These are phyloP conservation scores for Clarireedia monteithiana DNA, from an alignment of 2,329 filamentous ascomycete genomes.

Conservation along the genomic window DNA sequence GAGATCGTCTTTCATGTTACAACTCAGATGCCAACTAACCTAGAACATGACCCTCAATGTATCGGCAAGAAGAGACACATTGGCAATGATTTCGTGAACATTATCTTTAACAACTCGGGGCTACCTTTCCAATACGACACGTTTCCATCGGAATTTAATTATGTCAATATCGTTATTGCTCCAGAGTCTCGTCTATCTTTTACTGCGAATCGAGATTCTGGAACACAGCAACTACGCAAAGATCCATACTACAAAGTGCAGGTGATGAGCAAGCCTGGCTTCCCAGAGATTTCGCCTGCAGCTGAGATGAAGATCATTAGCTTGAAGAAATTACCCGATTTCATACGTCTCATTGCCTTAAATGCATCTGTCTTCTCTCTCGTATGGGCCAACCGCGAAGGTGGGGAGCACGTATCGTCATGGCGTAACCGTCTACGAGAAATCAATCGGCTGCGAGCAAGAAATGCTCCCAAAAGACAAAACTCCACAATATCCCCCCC, in stretches of 20 bases:
- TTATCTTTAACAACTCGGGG: slow-evolving; percentile 97
- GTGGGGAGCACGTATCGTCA: slow-evolving; percentile 76
- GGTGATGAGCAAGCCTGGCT: slow-evolving; percentile 78
- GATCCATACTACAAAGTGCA: slow-evolving; percentile 75
- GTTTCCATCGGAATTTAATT: slow-evolving; percentile 92
- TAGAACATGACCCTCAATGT: slow-evolving; percentile 66
- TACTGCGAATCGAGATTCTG: slow-evolving; percentile 49
- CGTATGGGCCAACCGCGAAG: slow-evolving; percentile 75
- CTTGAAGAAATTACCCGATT: slow-evolving; percentile 70
- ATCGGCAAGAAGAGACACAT: slow-evolving; percentile 89
- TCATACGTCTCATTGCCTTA: slow-evolving; percentile 81
- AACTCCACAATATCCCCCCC: slow-evolving; percentile 29
- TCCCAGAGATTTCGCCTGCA: slow-evolving; percentile 86
- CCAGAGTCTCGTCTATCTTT: slow-evolving; percentile 76
- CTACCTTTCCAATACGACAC: slow-evolving; percentile 81
- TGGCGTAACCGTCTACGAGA: slow-evolving; percentile 84
- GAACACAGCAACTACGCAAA: slow-evolving; percentile 31
- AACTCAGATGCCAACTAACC: slow-evolving; percentile 92
- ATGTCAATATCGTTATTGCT: slow-evolving; percentile 91
- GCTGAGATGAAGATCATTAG: slow-evolving; percentile 85
- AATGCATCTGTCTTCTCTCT: slow-evolving; percentile 90
- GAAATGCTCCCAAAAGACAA: slow-evolving; percentile 41
- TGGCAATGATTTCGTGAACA: slow-evolving; percentile 96
- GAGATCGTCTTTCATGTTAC: slow-evolving; percentile 94
- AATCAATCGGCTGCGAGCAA: slow-evolving; percentile 74